Conservation (phyloP, 2,329 filamentous ascomycete species). For the Dendryphion nanum region DNA sequence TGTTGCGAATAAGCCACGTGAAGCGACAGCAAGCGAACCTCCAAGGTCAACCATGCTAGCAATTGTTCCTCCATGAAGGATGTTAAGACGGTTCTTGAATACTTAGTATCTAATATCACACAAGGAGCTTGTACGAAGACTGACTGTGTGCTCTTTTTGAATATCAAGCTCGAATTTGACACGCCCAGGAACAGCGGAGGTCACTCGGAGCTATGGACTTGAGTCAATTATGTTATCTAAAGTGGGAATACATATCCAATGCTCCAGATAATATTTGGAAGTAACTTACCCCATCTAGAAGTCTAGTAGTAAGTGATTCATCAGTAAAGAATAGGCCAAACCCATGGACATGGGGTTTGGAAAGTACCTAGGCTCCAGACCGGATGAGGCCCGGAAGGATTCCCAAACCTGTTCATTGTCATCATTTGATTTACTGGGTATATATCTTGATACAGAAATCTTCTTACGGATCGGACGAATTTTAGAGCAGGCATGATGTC, state of each 20-base stretch:
- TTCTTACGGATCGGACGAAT: conserved; percentile 65
- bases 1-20: conserved; percentile 62
- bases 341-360: conserved; percentile 2
- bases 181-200: conserved; percentile 61
- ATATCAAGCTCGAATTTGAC: conserved; percentile 78
- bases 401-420: conserved; percentile 71
- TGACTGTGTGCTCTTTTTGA: conserved; percentile 70
- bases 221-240: conserved; percentile 1
- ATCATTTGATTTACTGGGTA: too few species aligned
- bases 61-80: conserved; percentile 75
- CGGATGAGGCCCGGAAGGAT: conserved; percentile 82
- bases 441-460: too few species aligned
- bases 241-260: too few species aligned
- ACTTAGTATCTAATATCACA: conserved; percentile 1
- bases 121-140: conserved; percentile 17
- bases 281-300: conserved; percentile 42
- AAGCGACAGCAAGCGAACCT: conserved; percentile 65
- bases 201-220: conserved; percentile 60
- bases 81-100: conserved; percentile 69
- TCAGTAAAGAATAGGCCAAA: conserved; percentile 4
- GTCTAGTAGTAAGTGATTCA: conserved; percentile 18
- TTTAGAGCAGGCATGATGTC: conserved; percentile 48
- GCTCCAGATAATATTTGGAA: background rate
- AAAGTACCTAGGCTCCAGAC: conserved; percentile 80
- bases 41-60: conserved; percentile 72